Conservation (phyloP, 306 rosid species). For the Vigna reflexopilosa region DNA sequence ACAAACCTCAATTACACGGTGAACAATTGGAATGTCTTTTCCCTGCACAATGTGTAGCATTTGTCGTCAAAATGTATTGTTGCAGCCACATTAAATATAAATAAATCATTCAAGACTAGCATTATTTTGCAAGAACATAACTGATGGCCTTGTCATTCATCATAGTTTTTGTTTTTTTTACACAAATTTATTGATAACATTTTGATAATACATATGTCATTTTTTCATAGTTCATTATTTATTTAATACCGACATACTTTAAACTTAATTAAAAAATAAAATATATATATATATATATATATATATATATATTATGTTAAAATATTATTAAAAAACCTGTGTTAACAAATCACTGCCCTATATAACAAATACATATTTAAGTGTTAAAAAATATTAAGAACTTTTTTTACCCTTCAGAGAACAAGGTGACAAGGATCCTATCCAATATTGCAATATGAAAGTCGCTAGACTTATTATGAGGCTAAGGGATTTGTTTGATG, state of each 20-base stretch:
- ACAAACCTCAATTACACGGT: conserved; percentile 74
- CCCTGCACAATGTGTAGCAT: conserved; percentile 56
- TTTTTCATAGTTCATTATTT: too few species aligned
- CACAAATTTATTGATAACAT: too few species aligned
- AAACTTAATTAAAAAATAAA: too few species aligned
- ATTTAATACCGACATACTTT: rapidly evolving
- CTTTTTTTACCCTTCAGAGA: not conserved
- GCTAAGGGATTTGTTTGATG: too few species aligned
- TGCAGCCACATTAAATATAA: not conserved
- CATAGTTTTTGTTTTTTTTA: too few species aligned
- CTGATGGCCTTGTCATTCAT: not conserved
- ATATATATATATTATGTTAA: too few species aligned
- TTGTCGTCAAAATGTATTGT: conserved; percentile 35
- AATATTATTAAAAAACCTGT: too few species aligned
- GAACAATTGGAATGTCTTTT: conserved; percentile 79
- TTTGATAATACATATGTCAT: too few species aligned
- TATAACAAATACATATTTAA: not conserved
- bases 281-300: too few species aligned
- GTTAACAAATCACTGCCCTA: too few species aligned
- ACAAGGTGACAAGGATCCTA: not conserved
- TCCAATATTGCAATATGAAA: not conserved
- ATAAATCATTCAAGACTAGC: conserved; percentile 14
- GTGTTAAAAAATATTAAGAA: not conserved
- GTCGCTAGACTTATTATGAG: too few species aligned
- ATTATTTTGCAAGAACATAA: conserved; percentile 4